Conservation (phyloP, 2,329 filamentous ascomycete species). For the Ceratocystis smalleyi region DNA sequence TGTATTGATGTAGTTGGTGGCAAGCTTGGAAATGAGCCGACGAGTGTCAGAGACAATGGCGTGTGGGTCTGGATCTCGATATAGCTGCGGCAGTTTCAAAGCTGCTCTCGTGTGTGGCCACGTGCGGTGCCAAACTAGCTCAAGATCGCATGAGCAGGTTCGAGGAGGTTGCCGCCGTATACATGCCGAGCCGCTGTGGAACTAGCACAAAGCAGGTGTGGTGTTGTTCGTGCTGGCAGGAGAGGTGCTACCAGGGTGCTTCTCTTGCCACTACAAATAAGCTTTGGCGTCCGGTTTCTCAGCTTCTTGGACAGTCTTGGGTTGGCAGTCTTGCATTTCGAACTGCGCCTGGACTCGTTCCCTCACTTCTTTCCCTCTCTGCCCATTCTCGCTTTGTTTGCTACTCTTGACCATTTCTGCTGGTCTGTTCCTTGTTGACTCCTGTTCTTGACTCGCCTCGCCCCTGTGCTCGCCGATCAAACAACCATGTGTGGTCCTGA, state of each 20-base stretch:
- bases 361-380: not conserved
- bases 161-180: not conserved
- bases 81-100: not conserved
- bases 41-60: too few relatives aligned
- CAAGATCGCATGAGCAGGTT: conserved; percentile 3
- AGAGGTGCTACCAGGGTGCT: not conserved
- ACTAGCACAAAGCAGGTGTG: not conserved
- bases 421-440: too few relatives aligned
- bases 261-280: not conserved
- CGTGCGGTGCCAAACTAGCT: conserved; percentile 5
- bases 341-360: not conserved
- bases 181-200: not conserved
- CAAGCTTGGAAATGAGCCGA: not conserved
- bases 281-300: not conserved
- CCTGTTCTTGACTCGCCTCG: too few relatives aligned
- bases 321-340: not conserved
- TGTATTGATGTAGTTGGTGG: not conserved
- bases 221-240: not conserved
- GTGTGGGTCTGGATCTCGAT: not conserved
- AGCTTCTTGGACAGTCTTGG: too few relatives aligned
- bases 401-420: too few relatives aligned
- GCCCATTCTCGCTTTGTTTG: not conserved
- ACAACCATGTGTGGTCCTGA: conserved; percentile 32
- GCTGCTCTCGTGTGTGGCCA: not conserved
- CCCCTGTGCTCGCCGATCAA: too few relatives aligned